Conservation (phyloP, 345 rosid genomes). For the Nasturtium officinale region DNA sequence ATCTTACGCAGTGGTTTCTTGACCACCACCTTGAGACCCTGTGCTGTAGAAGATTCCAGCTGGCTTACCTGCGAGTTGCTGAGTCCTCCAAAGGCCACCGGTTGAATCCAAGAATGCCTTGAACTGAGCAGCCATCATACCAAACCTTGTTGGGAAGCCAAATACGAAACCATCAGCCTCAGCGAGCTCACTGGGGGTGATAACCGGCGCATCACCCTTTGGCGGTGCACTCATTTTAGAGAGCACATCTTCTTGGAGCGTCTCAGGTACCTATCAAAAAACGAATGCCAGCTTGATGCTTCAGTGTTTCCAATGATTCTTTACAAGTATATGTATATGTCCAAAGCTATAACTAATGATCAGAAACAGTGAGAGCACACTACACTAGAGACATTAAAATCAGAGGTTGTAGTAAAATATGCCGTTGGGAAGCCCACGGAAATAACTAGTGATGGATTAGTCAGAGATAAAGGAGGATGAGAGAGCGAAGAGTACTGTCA, state of each 20-base stretch:
- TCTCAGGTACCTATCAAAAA: slow-evolving; percentile 73
- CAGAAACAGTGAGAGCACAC: neutral
- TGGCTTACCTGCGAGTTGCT: slow-evolving; percentile 89
- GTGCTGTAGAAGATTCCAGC: slow-evolving; percentile 95
- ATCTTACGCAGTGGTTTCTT: slow-evolving; percentile 92
- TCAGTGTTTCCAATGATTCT: neutral
- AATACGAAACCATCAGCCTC: slow-evolving; percentile 90
- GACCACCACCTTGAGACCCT: slow-evolving; percentile 97
- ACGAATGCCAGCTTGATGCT: neutral
- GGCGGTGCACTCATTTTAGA: slow-evolving; percentile 90
- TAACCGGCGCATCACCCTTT: slow-evolving; percentile 73
- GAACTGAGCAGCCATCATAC: slow-evolving; percentile 98
- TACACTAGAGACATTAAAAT: neutral
- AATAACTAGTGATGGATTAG: neutral
- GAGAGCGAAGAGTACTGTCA: neutral
- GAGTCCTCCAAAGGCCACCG: slow-evolving; percentile 91
- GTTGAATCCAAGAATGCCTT: slow-evolving; percentile 92
- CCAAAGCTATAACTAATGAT: neutral
- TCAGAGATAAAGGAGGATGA: neutral
- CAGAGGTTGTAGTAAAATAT: neutral
- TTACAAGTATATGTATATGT: neutral
- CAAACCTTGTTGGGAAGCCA: slow-evolving; percentile 96
- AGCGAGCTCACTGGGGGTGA: slow-evolving; percentile 69
- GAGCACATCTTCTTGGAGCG: slow-evolving; percentile 77
- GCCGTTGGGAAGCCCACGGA: neutral